Evolutionary conservation across 495 filamentous ascomycete species (phyloP), one percentile per base, ranked within the genome.

Genomic region (Lophium mytilinum): DNA sequence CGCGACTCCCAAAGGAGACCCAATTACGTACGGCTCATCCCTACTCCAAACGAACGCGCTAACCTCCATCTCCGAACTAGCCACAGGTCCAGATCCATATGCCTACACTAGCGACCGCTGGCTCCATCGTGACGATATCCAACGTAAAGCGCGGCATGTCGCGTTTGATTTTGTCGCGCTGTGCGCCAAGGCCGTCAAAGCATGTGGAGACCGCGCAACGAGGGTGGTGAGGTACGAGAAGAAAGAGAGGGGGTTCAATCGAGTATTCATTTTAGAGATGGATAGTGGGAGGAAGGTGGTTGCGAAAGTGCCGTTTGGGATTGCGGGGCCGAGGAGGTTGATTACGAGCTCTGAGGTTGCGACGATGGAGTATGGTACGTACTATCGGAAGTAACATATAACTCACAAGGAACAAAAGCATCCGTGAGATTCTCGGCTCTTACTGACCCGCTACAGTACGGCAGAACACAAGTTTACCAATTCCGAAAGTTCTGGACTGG

Each of bases 291-390:
- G 48, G 47, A 52, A 55, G 3, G 48, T 74, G 21, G 71, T 75
- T 1, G 74, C 72, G 7, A 66, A 66, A 47, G 53, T 76, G 21
- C 73, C 69, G 18, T 63, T 68, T 52, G 50, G 55, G 1, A 61
- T 67, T 50, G 66, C 66, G n/a, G 72, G 72, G 14, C 70, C 68
- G 5, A 34, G 63, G 24, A 66, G 56, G 52, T 56, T 74, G 24
- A 68, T 70, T 1, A 75, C 72, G 9, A 68, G 69, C 46, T 76
- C 74, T 9, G 72, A 76, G 64, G 73, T 76, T 21, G 73, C 75
- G 34, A 76, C 74, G 9, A 76, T 76, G 49, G 61, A 50, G 56
- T 76, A 75, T 47, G 43, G 71, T 76, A 60, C 65, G n/a, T n/a
- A n/a, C n/a, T n/a, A n/a, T n/a, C n/a, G n/a, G n/a, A n/a, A n/a